Percentiles rank a stretch among this genome's conserved stretches.
Conservation (phyloP, 169 alveolate species). For the Miamiensis avidus region DNA sequence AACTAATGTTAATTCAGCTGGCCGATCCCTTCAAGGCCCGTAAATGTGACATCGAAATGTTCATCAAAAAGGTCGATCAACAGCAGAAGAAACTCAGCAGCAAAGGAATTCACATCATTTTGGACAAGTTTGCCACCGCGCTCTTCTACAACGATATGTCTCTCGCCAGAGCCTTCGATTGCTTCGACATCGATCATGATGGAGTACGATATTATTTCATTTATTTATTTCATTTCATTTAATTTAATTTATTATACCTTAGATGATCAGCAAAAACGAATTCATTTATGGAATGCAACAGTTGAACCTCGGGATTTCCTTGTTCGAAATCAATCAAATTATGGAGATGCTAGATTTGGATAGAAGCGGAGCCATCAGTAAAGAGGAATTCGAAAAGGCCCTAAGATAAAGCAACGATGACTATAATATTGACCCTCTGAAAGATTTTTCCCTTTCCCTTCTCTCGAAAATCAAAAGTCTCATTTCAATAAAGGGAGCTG, state of each 20-base stretch:
- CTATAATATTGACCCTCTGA: constrained; percentile 11
- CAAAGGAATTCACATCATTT: constrained; percentile 27
- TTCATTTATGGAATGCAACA: constrained; percentile 50
- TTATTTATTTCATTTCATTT: too few relatives aligned
- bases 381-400: constrained; percentile 37
- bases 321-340: constrained; percentile 52
- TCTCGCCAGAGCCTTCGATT: constrained; percentile 45
- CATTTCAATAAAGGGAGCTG: constrained; percentile 15
- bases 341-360: constrained; percentile 50
- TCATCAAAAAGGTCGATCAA: constrained; percentile 43
- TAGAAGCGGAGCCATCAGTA: constrained; percentile 26
- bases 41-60: constrained; percentile 28
- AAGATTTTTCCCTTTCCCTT: constrained; percentile 5
- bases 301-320: constrained; percentile 38
- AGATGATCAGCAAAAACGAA: constrained; percentile 38
- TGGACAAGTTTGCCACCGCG: constrained; percentile 50
- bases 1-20: constrained; percentile 39
- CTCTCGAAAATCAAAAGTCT: constrained; percentile 18
- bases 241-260: too few relatives aligned
- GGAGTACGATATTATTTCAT: not conserved
- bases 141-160: constrained; percentile 45
- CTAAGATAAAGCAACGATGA: constrained; percentile 5
- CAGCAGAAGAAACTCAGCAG: constrained; percentile 28
- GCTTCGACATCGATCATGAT: constrained; percentile 56
- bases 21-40: constrained; percentile 55